These are phyloP conservation scores for Talaromyces wortmannii DNA, from an alignment of 495 filamentous ascomycete genomes.

Conservation along the genomic window DNA sequence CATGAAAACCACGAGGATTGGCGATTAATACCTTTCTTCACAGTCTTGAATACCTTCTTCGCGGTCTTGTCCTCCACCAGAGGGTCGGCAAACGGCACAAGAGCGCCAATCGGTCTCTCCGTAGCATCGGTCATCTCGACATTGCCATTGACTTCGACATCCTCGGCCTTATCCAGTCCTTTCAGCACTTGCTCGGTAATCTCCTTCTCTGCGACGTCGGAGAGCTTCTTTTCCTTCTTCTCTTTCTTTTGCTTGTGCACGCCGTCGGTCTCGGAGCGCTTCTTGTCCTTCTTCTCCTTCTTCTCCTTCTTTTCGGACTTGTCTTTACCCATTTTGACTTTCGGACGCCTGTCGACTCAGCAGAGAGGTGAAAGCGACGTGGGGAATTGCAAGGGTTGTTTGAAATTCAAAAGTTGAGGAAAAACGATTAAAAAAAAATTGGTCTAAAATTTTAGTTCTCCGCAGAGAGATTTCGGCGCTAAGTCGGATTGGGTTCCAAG, in stretches of 20 bases:
- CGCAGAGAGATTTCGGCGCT: slow-evolving; percentile 32
- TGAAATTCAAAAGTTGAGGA: too few relatives aligned
- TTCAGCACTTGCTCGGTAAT: slow-evolving; percentile 47
- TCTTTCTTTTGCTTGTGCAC: slow-evolving; percentile 60
- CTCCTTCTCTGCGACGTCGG: slow-evolving; percentile 57
- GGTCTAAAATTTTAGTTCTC: slow-evolving; percentile 19
- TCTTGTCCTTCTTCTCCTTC: slow-evolving; percentile 76
- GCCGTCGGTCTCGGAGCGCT: slow-evolving; percentile 68
- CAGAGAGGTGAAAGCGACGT: too few relatives aligned
- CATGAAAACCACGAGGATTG: background rate
- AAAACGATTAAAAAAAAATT: slow-evolving; percentile 29
- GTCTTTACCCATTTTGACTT: slow-evolving; percentile 48
- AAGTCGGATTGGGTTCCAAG: slow-evolving; percentile 14
- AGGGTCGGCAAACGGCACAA: slow-evolving; percentile 92
- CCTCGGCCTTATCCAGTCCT: slow-evolving; percentile 43
- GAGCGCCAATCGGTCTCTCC: slow-evolving; percentile 52
- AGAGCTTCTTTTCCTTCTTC: slow-evolving; percentile 56
- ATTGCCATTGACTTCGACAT: slow-evolving; percentile 23
- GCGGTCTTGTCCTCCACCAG: slow-evolving; percentile 82
- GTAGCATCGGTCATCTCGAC: slow-evolving; percentile 44
- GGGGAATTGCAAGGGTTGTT: too few relatives aligned
- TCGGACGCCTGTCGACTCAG: too few relatives aligned
- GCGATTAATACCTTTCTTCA: slow-evolving; percentile 75
- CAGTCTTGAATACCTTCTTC: slow-evolving; percentile 89
- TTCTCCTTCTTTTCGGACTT: slow-evolving; percentile 60